Conservation (phyloP, 192 early-diverging fungal species). For the Chytriomyces hyalinus region DNA sequence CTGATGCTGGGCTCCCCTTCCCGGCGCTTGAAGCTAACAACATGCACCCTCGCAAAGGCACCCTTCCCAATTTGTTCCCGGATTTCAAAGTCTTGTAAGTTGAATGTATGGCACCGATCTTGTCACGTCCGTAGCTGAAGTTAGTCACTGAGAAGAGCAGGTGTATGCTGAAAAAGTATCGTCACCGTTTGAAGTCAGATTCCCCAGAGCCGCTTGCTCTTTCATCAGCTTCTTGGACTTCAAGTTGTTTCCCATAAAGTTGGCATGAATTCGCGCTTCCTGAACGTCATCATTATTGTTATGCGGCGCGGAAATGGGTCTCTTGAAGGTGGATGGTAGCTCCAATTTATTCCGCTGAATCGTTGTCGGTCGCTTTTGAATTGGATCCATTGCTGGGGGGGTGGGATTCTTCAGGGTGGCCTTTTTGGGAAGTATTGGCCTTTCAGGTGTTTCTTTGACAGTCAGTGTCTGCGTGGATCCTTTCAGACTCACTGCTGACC, state of each 20-base stretch:
- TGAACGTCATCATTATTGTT: neutral
- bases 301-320: slow-evolving; percentile 27
- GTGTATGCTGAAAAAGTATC: neutral
- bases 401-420: neutral
- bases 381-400: neutral
- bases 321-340: neutral
- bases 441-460: no score
- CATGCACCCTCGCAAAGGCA: slow-evolving; percentile 47
- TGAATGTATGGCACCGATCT: slow-evolving; percentile 20
- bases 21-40: slow-evolving; percentile 31
- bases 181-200: slow-evolving; percentile 7
- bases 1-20: neutral
- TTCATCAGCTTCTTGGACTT: slow-evolving; percentile 7
- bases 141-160: no score
- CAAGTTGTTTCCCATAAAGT: slow-evolving; percentile 29
- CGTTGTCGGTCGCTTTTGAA: no score
- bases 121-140: neutral
- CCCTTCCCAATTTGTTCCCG: slow-evolving; percentile 50
- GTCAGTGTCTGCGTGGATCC: neutral
- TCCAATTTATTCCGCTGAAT: neutral
- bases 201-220: slow-evolving; percentile 1
- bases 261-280: slow-evolving; percentile 30
- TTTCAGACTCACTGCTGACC: neutral
- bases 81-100: slow-evolving; percentile 46
- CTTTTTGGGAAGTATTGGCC: neutral